Conservation (phyloP, 306 rosid species). For the Gynostemma pentaphyllum region DNA sequence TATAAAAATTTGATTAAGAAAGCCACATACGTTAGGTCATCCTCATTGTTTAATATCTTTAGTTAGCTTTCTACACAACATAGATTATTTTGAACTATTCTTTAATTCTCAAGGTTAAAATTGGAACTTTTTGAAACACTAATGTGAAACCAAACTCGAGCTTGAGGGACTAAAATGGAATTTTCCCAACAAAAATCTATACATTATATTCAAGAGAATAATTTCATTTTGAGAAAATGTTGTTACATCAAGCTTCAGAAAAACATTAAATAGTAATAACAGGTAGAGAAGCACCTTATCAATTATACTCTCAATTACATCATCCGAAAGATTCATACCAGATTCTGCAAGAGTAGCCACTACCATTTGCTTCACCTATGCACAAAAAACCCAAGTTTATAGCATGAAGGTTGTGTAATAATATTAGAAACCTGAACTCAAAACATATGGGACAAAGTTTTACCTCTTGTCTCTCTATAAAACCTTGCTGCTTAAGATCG, state of each 20-base stretch:
- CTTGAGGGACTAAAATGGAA: too few species aligned
- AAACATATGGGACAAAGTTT: not conserved
- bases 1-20: too few species aligned
- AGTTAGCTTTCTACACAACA: too few species aligned
- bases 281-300: slow-evolving; percentile 60
- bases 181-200: not conserved
- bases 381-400: not conserved
- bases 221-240: not conserved
- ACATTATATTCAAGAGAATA: not conserved
- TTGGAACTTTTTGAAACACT: too few species aligned
- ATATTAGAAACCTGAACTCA: not conserved
- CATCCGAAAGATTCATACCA: slow-evolving; percentile 97
- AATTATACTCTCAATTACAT: slow-evolving; percentile 92
- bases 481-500: slow-evolving; percentile 98
- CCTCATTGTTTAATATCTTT: too few species aligned
- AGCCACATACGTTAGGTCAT: too few species aligned
- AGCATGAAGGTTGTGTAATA: not conserved
- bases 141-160: too few species aligned
- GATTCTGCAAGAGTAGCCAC: slow-evolving; percentile 99
- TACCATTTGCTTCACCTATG: slow-evolving; percentile 98
- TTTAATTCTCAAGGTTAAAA: too few species aligned
- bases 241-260: not conserved
- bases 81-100: too few species aligned
- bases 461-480: slow-evolving; percentile 97
- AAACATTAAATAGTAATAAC: not conserved